Base-by-base conservation (phyloP, 805 yeast species). In the Candida sphagnicola region DNA sequence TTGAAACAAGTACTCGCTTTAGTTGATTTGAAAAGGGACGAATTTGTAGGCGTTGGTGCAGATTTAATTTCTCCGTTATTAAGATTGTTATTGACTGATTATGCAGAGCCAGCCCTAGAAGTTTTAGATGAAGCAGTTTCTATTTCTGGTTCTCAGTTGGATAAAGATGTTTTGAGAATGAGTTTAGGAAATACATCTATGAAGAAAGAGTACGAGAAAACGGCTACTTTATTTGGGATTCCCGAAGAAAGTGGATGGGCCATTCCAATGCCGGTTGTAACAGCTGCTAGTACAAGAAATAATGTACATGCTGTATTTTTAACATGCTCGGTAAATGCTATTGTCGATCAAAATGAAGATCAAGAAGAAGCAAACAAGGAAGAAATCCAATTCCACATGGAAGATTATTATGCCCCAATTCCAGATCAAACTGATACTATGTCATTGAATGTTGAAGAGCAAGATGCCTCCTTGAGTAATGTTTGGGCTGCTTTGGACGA, bases 211-310 rank as follows among this genome's bases (percentile, higher is more conserved):
- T 85, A 83, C 54, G 96, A 85, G 47, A 81, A 78, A 48, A 82
- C 93, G 2, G 89, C 93, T 0, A 88, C 97, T 0, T 66, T 93
- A 39, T 95, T 89, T 65, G 99, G 99, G 12, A 81, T 91, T 17
- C 98, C 99, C 0, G 91, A 85, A 44, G 95, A 86, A 10, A 80
- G 84, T 52, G 99, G 99, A 1, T 93, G 99, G 99, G 82, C 96
- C 0, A 80, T 95, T 35, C 95, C 98, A 2, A 85, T 86, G 91
- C 96, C 99, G 2, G 86, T 91, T 0, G 79, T 88, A 31, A 82
- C 93, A 1, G 88, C 96, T 0, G 84, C 95, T 0, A 77, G 85
- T 12, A 86, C 98, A 1, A 70, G 97, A 47, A 87, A 86, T 55
- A 93, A 93, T 53, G 95, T 93, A 1, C 98, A 93, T 59, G 90